Conservation (phyloP, 108 stramenopile genomes). For the Pseudonitzschia multiseries region DNA sequence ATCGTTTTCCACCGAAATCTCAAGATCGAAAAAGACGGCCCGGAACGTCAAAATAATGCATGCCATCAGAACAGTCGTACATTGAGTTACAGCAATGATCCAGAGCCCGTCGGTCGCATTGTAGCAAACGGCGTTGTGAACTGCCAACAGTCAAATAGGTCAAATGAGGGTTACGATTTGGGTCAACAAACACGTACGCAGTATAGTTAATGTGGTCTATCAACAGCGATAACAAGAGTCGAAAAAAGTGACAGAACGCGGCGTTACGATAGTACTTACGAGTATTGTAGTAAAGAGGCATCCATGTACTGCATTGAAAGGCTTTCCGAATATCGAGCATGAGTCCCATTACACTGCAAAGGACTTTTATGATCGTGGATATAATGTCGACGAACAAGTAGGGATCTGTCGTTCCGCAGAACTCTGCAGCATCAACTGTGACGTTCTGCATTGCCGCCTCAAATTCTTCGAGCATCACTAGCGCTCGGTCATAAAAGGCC, state of each 20-base stretch:
- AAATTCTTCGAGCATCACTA: neutral
- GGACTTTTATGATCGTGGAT: neutral
- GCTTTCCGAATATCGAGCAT: neutral
- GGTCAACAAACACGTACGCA: neutral
- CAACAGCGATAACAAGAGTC: neutral
- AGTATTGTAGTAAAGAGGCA: slow-evolving; percentile 24
- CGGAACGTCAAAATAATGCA: slow-evolving; percentile 21
- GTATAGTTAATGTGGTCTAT: neutral
- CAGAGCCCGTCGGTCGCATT: slow-evolving; percentile 14
- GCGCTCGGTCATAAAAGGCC: neutral
- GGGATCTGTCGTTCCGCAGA: slow-evolving; percentile 9
- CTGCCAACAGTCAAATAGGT: neutral
- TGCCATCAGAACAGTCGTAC: slow-evolving; percentile 8
- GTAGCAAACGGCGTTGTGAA: slow-evolving; percentile 15
- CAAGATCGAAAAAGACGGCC: slow-evolving; percentile 11
- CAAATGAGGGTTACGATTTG: neutral
- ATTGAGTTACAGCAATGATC: slow-evolving; percentile 18
- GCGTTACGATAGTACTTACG: neutral
- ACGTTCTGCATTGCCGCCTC: neutral
- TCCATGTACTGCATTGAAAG: slow-evolving; percentile 17
- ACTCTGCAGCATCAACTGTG: neutral
- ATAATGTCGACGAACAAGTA: neutral
- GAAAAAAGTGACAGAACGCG: neutral
- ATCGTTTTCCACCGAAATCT: neutral
- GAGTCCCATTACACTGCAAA: neutral